A percentile compares a stretch with the other conserved stretches of the same genome.
These are phyloP conservation scores for Penicillium verrucosum DNA, from an alignment of 2,329 filamentous ascomycete genomes.

Conservation along the genomic window DNA sequence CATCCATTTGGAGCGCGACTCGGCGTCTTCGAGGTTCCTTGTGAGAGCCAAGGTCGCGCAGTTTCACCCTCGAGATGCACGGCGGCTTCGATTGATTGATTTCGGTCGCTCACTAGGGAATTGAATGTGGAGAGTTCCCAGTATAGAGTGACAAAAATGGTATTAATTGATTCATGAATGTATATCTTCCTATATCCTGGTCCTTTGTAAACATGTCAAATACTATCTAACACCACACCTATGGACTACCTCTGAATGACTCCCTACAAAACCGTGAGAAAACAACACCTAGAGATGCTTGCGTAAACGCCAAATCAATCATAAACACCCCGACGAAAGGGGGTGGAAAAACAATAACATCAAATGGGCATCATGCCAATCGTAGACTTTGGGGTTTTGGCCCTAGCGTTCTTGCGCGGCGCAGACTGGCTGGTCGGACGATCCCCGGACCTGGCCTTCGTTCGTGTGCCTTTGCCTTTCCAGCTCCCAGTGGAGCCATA, in stretches of 20 bases:
- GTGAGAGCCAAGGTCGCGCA: slow-evolving; percentile 56
- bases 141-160: slow-evolving; percentile 1
- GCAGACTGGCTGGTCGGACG: slow-evolving; percentile 21
- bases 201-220: slow-evolving; percentile 2
- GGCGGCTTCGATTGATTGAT: slow-evolving; percentile 52
- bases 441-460: slow-evolving; percentile 24
- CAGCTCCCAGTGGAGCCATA: slow-evolving; percentile 20
- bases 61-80: slow-evolving; percentile 54
- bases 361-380: slow-evolving; percentile 42
- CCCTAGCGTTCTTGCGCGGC: slow-evolving; percentile 25
- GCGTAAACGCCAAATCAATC: slow-evolving; percentile 11
- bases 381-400: slow-evolving; percentile 27
- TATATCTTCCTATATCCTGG: slow-evolving; percentile 14
- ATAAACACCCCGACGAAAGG: slow-evolving; percentile 4
- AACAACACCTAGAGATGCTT: slow-evolving; percentile 22
- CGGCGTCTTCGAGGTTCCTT: slow-evolving; percentile 53
- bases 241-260: neutral
- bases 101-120: slow-evolving; percentile 44
- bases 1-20: slow-evolving; percentile 49
- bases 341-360: slow-evolving; percentile 11
- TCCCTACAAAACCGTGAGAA: neutral
- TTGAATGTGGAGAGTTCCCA: slow-evolving; percentile 11
- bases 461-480: slow-evolving; percentile 24
- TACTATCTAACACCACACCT: neutral
- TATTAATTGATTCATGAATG: slow-evolving; percentile 17